Base-by-base conservation (phyloP, 371 early-diverging fungal species). In the Mortierella sp. region DNA sequence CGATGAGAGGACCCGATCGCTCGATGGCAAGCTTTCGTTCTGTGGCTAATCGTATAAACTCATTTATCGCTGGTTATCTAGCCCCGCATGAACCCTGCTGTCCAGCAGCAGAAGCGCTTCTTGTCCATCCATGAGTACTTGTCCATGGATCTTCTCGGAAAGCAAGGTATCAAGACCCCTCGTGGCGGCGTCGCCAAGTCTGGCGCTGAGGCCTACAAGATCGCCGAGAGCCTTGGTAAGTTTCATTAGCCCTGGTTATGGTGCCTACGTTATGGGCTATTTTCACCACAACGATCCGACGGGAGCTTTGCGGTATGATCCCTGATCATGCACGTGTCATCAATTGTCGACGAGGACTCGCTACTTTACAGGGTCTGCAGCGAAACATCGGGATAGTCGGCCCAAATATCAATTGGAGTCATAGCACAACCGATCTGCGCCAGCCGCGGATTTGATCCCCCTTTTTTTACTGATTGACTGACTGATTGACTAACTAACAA, bases 121-220 rank as follows among this genome's bases (percentile, higher is more conserved):
- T 92, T 99, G 58, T 95, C 96, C 67, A 95, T 99, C 76, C 99
- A 99, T 82, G 99, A 99, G 87, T 93, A 97, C 84, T 83, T 92
- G 64, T 97, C 98, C 28, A 95, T 95, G 85, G 92, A 90, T 43
- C 87, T 98, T 42, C 89, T 99, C 68, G 81, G 91, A 66, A 85
- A 94, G 79, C 97, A 96, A 69, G 97, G 97, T 59, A 87, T 98
- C 82, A 92, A 93, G 69, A 90, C 91, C 19, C 97, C 98, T 43
- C 87, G 89, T 60, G 98, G 98, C 58, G 83, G 83, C 42, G 96
- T 97, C 54, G 98, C 98, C 39, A 91, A 88, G 69, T 88, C 96
- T 34, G 87, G 96, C 42, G 83, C 88, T 68, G 95, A 99, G 81
- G 98, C 98, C 64, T 94, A 84, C 80, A 81, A 90, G 31, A 87